Evolutionary conservation across 2,329 filamentous ascomycete species (phyloP).

Genomic region (Didymella glomerata): DNA sequence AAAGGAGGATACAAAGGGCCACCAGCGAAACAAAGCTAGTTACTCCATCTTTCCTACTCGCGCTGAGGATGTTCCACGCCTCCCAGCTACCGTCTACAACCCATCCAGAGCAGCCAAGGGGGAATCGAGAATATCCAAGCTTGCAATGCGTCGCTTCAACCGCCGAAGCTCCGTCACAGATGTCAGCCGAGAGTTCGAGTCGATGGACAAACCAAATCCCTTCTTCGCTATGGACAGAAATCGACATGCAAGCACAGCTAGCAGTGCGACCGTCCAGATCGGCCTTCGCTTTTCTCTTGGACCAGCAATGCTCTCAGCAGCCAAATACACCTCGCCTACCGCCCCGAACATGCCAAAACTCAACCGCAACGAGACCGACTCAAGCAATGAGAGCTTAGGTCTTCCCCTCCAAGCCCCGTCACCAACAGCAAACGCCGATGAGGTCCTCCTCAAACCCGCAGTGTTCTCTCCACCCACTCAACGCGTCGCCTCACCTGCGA

Average conservation of each 20-base stretch:
- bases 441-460: constrained; percentile 27
- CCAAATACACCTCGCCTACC: constrained; percentile 34
- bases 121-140: constrained; percentile 37
- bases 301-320: constrained; percentile 49
- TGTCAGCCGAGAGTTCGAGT: constrained; percentile 48
- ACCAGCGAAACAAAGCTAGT: constrained; percentile 42
- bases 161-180: constrained; percentile 50
- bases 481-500: constrained; percentile 30
- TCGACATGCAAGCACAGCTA: constrained; percentile 61
- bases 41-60: constrained; percentile 53
- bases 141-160: constrained; percentile 44
- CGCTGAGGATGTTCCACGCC: constrained; percentile 50
- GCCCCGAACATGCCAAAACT: constrained; percentile 28
- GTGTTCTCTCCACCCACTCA: constrained; percentile 33
- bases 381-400: constrained; percentile 38
- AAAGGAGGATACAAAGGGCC: constrained; percentile 28
- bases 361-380: constrained; percentile 36
- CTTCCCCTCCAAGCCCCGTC: constrained; percentile 46
- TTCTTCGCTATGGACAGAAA: constrained; percentile 45
- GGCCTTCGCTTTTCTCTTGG: constrained; percentile 70
- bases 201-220: constrained; percentile 49
- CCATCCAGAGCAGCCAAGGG: constrained; percentile 33
- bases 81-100: constrained; percentile 52
- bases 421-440: constrained; percentile 22
- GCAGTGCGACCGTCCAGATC: constrained; percentile 75